Conservation (phyloP, 1,139 yeast genomes). For the Scheffersomyces lignicola region DNA sequence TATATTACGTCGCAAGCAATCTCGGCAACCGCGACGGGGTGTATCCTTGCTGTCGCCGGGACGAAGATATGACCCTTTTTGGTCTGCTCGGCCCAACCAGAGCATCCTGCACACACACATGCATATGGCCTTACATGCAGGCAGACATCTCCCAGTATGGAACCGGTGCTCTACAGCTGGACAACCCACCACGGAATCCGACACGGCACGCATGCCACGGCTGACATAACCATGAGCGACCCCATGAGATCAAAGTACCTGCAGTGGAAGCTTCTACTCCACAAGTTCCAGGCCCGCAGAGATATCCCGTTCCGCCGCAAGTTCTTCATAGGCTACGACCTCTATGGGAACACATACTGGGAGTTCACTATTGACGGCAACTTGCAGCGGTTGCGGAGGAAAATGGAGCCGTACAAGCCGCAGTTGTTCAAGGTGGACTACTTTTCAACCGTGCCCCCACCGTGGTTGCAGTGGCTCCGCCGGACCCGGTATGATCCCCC, state of each 20-base stretch:
- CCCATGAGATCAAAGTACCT: constrained; percentile 39
- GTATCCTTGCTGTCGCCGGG: too few species aligned
- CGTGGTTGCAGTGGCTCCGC: constrained; percentile 82
- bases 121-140: too few species aligned
- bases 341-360: constrained; percentile 84
- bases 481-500: constrained; percentile 63
- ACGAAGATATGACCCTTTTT: too few species aligned
- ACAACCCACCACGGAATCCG: too few species aligned
- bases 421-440: constrained; percentile 50
- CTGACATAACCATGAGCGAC: too few species aligned
- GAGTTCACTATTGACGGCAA: constrained; percentile 62
- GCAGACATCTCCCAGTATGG: too few species aligned
- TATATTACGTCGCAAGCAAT: too few species aligned
- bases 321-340: constrained; percentile 70
- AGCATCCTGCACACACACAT: too few species aligned
- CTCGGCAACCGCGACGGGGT: too few species aligned
- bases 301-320: constrained; percentile 63
- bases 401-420: constrained; percentile 46
- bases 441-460: constrained; percentile 57
- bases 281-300: constrained; percentile 60
- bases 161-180: too few species aligned
- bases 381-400: constrained; percentile 46
- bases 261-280: constrained; percentile 45
- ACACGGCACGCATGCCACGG: too few species aligned
- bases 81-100: too few species aligned